phyloP scores from a whole-genome alignment of 1,284 basidiomycete genomes.

The Inonotus hispidus region DNA sequence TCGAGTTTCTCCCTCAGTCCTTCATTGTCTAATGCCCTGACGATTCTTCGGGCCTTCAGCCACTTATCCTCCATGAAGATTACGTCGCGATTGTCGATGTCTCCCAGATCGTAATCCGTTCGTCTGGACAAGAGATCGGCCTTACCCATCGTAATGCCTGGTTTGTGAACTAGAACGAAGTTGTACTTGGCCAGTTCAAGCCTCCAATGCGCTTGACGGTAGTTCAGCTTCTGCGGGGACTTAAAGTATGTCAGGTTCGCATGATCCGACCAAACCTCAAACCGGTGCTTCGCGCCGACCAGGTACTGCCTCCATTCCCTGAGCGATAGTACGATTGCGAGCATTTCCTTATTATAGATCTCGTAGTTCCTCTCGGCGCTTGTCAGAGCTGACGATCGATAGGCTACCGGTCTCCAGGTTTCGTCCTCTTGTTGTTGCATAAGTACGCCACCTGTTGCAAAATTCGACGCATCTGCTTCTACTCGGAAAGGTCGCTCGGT shows the following conservation, averaged over 20 bases:
- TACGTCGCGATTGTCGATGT: constrained; percentile 12
- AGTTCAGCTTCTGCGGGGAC: constrained; percentile 27
- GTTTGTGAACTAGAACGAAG: neutral
- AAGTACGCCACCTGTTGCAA: constrained; percentile 1
- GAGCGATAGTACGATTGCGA: constrained; percentile 33
- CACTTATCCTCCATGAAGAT: no score
- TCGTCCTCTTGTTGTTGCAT: constrained; percentile 15
- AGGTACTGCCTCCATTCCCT: constrained; percentile 32
- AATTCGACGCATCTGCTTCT: constrained; percentile 6
- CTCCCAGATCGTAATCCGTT: no score
- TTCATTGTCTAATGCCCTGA: no score
- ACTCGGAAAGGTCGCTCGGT: neutral
- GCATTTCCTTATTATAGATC: constrained; percentile 42
- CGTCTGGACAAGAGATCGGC: neutral
- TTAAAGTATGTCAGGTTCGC: constrained; percentile 29
- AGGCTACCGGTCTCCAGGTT: constrained; percentile 27
- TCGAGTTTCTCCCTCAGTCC: no score
- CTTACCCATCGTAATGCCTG: neutral
- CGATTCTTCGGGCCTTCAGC: no score
- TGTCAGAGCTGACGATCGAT: constrained; percentile 28
- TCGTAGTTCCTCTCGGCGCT: constrained; percentile 37
- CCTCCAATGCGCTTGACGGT: constrained; percentile 27
- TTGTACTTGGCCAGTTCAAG: neutral
- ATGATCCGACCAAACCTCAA: constrained; percentile 29
- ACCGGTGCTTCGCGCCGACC: constrained; percentile 12